Conservation (phyloP, 2,329 filamentous ascomycete species). For the Tolypocladium tropicale region DNA sequence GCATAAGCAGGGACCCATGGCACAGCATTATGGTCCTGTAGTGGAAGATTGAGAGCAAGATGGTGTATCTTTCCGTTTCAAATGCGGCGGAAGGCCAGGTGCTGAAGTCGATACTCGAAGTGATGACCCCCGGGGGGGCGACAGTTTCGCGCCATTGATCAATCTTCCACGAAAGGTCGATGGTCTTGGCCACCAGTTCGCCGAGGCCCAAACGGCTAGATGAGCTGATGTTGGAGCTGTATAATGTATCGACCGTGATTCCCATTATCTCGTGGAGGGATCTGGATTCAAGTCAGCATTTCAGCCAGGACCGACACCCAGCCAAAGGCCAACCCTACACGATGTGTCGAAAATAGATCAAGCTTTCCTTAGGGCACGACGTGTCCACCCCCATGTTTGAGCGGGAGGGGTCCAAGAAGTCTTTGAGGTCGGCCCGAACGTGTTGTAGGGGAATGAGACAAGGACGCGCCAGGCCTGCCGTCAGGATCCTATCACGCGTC, state of each 20-base stretch:
- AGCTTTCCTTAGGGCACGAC: constrained; percentile 2
- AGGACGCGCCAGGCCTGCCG: constrained; percentile 10
- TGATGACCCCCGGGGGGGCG: constrained; percentile 2
- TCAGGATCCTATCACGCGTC: constrained; percentile 8
- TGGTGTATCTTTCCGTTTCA: constrained; percentile 3
- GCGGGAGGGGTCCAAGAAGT: not conserved
- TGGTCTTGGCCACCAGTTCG: constrained; percentile 8
- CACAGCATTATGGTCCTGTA: constrained; percentile 4
- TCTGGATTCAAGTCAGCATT: constrained; percentile 2
- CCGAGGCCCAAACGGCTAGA: constrained; percentile 1
- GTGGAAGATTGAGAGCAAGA: constrained; percentile 7
- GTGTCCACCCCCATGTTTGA: not conserved
- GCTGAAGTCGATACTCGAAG: constrained; percentile 2
- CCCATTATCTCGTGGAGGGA: constrained; percentile 11
- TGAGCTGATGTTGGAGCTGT: constrained; percentile 10
- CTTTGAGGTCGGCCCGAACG: constrained; percentile 3
- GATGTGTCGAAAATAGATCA: constrained; percentile 9
- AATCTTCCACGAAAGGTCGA: constrained; percentile 9
- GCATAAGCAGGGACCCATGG: constrained; percentile 7
- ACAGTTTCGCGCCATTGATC: constrained; percentile 7
- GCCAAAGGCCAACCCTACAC: constrained; percentile 4
- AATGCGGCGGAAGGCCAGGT: constrained; percentile 1
- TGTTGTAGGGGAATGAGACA: constrained; percentile 8
- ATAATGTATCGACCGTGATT: constrained; percentile 8
- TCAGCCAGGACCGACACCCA: not conserved